Evolutionary conservation across 129 eudicot species (phyloP), one percentile per base, ranked within the genome.

Genomic region (Arctium minus): DNA sequence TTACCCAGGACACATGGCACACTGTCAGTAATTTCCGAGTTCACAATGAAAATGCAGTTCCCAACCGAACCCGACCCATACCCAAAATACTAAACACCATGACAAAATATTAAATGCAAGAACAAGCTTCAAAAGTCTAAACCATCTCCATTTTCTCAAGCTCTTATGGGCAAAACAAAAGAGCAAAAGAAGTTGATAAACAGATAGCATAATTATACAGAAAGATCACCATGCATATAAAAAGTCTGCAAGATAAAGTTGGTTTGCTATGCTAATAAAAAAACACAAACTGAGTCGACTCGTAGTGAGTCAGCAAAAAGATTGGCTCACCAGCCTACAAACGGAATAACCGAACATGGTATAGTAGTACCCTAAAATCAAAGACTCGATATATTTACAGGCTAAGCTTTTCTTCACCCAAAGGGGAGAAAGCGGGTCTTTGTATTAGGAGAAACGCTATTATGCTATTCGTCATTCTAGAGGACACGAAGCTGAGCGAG

Each of bases 401-500:
- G 71, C 62, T 80, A 72, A 68, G 86, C 88, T 86, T 86, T 83
- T 42, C 86, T 83, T 86, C 89, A 72, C 87, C 75, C 73, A 78
- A 71, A 10, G 38, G 30, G 82, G 88, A 86, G 86, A 86, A 89
- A 84, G 88, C 88, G 72, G 88, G 82, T 80, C 88, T 80, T 75
- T 79, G 56, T 84, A 73, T 72, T 70, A 73, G 83, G 75, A 36
- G 30, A 11, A 62, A 6, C 3, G 69, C 84, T 82, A 36, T 39
- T 22, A 62, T 33, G 50, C 62, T 22, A 44, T 76, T 83, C 42
- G 5, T 67, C 17, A 3, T 35, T 78, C 36, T 86, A 96, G 72
- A 93, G 98, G 33, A 96, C 99, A 7, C 92, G 97, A 79, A 96
- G 97, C 88, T 96, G 98, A 78, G 99, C 98, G 38, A 96, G 99